Evolutionary conservation across 176 grass and related monocot genomes (phyloP).

Genomic region (Phragmites australis): DNA sequence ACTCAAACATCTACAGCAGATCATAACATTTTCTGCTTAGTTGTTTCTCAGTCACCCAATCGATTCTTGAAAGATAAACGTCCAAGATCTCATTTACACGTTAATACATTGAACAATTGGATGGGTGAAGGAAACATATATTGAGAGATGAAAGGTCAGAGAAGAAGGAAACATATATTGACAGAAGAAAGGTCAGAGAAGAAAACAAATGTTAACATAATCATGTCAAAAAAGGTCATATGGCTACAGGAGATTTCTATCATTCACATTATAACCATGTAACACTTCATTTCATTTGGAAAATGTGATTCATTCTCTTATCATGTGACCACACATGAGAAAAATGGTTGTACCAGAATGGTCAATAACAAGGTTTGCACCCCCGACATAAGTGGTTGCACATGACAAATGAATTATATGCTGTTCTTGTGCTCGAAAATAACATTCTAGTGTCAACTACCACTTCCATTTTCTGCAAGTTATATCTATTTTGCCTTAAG

Average conservation of each 20-base stretch:
- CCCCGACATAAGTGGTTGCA: not conserved
- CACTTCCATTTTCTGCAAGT: not conserved
- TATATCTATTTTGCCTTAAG: constrained; percentile 33
- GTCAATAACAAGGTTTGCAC: not conserved
- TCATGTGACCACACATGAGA: not conserved
- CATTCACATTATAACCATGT: not conserved
- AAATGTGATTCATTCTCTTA: not conserved
- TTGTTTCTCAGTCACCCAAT: too few relatives aligned
- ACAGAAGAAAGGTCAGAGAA: too few relatives aligned
- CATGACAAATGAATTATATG: not conserved
- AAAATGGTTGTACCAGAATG: not conserved
- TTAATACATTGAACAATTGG: too few relatives aligned
- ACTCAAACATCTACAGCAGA: too few relatives aligned
- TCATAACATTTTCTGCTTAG: too few relatives aligned
- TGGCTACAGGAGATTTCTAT: not conserved
- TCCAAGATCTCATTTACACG: too few relatives aligned
- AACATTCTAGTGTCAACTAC: not conserved
- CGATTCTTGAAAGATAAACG: too few relatives aligned
- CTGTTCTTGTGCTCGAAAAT: not conserved
- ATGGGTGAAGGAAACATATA: too few relatives aligned
- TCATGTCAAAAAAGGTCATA: too few relatives aligned
- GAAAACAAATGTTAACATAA: not conserved
- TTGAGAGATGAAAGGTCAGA: too few relatives aligned
- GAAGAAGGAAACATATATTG: too few relatives aligned
- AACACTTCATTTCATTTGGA: not conserved